A percentile compares a stretch with the other conserved stretches of the same genome.
These are phyloP conservation scores for Tuber calosporum DNA, from an alignment of 495 filamentous ascomycete species.

Conservation along the genomic window DNA sequence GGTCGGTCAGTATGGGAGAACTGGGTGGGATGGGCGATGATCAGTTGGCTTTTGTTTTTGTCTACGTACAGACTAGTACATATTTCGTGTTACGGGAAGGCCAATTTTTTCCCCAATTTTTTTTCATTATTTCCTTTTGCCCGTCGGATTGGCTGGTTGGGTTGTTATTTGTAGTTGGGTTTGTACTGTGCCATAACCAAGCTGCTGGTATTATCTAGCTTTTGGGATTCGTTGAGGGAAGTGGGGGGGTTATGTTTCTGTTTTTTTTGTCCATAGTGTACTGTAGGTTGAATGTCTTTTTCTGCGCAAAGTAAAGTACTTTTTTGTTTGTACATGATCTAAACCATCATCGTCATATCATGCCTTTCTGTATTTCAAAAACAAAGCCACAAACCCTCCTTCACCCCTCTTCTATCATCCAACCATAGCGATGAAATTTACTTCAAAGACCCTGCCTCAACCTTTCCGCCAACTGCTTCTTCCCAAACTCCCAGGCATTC, in stretches of 20 bases:
- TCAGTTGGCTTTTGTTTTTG: slow-evolving; percentile 3
- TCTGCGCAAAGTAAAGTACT: slow-evolving; percentile 3
- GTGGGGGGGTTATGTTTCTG: slow-evolving; percentile 9
- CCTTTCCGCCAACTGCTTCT: slow-evolving; percentile 82
- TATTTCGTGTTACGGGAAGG: not conserved
- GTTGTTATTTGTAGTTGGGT: slow-evolving; percentile 16
- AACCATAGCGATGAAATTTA: not conserved
- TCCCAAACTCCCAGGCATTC: slow-evolving; percentile 92
- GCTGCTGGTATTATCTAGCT: not conserved
- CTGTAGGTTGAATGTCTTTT: slow-evolving; percentile 7
- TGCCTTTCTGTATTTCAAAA: not conserved
- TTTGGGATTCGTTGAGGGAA: not conserved
- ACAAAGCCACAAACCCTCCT: not conserved
- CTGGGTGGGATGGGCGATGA: not conserved
- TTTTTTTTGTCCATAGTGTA: slow-evolving; percentile 20
- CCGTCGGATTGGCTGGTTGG: slow-evolving; percentile 13
- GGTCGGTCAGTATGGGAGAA: slow-evolving; percentile 6
- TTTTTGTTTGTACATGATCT: not conserved
- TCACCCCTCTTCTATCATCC: not conserved
- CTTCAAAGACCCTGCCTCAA: slow-evolving; percentile 60
- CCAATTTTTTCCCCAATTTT: not conserved
- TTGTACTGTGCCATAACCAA: slow-evolving; percentile 9
- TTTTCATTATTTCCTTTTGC: slow-evolving; percentile 13
- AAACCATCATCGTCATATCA: not conserved
- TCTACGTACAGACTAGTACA: not conserved